phyloP scores from a whole-genome alignment of 768 basidiomycete species.

The Leccinum subtestaceum region DNA sequence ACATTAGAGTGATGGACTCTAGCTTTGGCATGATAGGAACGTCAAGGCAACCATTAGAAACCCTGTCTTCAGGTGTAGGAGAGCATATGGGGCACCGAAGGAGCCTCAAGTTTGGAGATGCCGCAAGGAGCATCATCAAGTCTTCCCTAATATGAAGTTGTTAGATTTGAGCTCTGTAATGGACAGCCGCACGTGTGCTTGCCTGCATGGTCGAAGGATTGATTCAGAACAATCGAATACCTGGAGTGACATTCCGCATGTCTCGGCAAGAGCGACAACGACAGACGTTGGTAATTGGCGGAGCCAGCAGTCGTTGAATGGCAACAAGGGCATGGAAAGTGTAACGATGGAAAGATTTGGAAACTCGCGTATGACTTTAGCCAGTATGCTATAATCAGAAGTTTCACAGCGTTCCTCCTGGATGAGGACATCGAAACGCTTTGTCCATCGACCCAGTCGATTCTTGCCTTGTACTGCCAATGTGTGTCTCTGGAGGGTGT shows the following conservation, averaged over 20 bases:
- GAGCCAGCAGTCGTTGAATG: slow-evolving; percentile 27
- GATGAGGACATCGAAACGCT: slow-evolving; percentile 25
- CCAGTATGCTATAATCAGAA: slow-evolving; percentile 22
- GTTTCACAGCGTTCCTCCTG: slow-evolving; percentile 26
- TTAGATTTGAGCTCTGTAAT: neutral
- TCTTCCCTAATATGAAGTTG: slow-evolving; percentile 21
- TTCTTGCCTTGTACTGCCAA: slow-evolving; percentile 4
- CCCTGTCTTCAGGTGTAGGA: slow-evolving; percentile 22
- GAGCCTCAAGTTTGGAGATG: slow-evolving; percentile 26
- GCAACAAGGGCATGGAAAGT: slow-evolving; percentile 27
- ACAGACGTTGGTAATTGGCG: slow-evolving; percentile 23
- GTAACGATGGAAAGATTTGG: slow-evolving; percentile 26
- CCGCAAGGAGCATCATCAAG: slow-evolving; percentile 26
- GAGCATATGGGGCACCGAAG: slow-evolving; percentile 30
- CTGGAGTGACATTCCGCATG: slow-evolving; percentile 26
- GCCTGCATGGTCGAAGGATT: slow-evolving; percentile 29
- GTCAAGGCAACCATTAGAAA: slow-evolving; percentile 17
- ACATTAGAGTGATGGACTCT: slow-evolving; percentile 26
- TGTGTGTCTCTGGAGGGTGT: slow-evolving; percentile 11
- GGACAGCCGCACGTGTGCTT: slow-evolving; percentile 5
- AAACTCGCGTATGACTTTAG: slow-evolving; percentile 24
- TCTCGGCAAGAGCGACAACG: slow-evolving; percentile 23
- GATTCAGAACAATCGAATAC: slow-evolving; percentile 32
- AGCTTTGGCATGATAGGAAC: slow-evolving; percentile 28
- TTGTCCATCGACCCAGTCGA: slow-evolving; percentile 27